Base-by-base conservation (phyloP, 805 yeast species). In the Zygosaccharomyces bisporus region DNA sequence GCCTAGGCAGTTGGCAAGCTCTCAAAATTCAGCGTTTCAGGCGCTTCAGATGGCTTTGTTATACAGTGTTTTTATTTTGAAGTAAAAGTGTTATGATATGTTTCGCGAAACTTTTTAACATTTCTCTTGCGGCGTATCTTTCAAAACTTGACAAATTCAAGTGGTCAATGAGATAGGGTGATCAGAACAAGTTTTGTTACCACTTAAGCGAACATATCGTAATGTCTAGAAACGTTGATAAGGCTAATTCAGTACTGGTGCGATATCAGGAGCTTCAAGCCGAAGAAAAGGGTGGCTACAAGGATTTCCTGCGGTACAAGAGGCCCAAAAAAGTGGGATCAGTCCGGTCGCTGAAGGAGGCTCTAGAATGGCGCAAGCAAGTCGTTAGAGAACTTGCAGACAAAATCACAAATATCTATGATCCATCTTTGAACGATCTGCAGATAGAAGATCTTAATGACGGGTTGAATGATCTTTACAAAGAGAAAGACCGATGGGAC, bases 141-240 rank as follows among this genome's bases (percentile, higher is more conserved):
- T 4, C 6, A 34, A 34, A 34, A 34, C 17, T 18, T 34, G 27
- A 23, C 16, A 10, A 4, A 34, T 14, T 34, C 29, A 41, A 34
- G 39, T 27, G 24, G 30, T 24, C 16, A 14, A 31, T 10, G 19
- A 30, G 32, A 36, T 34, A 29, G 35, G 30, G 30, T 23, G 16
- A 10, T 36, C 41, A 40, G 23, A 34, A 38, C 23, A 24, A 36
- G 34, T 35, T 31, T n/a, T n/a, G n/a, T n/a, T 14, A 7, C 9
- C 17, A 17, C n/a, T 29, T 16, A 4, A 14, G 25, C 12, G 12
- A 14, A 18, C 16, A 24, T 35, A 14, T 19, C 39, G 35, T 8
- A 27, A 86, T 86, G 95, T 83, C 93, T 25, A 68, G 93, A 49
- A 85, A 85, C 58, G 74, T 75, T 27, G 95, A 87, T 54, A 84